phyloP scores from a whole-genome alignment of 2,329 filamentous ascomycete genomes.

The Aurifilum marmelostoma region DNA sequence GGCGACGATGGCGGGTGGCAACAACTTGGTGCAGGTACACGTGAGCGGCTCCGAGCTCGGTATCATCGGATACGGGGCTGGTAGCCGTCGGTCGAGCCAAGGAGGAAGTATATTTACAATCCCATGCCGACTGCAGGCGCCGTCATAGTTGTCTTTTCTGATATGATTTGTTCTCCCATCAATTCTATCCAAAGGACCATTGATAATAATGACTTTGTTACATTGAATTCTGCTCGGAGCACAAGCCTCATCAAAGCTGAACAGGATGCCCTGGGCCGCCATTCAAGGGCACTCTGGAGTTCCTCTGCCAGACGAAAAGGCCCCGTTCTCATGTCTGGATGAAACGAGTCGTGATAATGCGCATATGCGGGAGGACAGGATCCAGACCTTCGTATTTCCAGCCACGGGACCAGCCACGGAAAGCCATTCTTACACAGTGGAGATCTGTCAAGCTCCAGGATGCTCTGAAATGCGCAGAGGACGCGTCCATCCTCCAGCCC shows the following conservation, averaged over 20 bases:
- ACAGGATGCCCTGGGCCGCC: background rate
- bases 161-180: no score
- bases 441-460: background rate
- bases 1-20: background rate
- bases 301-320: background rate
- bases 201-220: no score
- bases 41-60: conserved; percentile 35
- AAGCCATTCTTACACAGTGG: background rate
- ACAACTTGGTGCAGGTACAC: conserved; percentile 20
- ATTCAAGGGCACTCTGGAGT: background rate
- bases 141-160: conserved; percentile 52
- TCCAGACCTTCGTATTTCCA: background rate
- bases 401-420: background rate
- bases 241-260: background rate
- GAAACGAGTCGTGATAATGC: background rate
- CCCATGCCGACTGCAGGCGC: conserved; percentile 39
- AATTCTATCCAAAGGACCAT: no score
- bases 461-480: background rate
- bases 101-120: conserved; percentile 36
- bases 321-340: background rate
- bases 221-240: background rate
- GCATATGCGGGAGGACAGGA: background rate
- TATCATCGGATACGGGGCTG: conserved; percentile 38
- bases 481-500: background rate
- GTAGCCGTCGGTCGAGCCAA: conserved; percentile 33